Conservation (phyloP, 116 monocot genomes). For the Iris pallida region DNA sequence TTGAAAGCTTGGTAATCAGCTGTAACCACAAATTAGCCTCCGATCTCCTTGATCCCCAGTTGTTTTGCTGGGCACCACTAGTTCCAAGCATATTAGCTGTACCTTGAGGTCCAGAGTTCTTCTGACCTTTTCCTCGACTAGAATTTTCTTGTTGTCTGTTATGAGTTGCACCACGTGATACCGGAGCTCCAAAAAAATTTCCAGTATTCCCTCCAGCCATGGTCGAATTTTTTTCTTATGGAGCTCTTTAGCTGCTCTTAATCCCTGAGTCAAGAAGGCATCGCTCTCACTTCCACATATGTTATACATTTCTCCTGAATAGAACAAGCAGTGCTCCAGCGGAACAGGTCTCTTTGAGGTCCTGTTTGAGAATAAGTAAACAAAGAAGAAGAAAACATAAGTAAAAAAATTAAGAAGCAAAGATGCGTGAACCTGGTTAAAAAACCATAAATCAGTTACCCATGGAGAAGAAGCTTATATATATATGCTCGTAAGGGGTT, state of each 20-base stretch:
- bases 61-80: constrained; percentile 38
- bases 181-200: constrained; percentile 18
- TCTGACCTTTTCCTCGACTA: constrained; percentile 50
- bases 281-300: constrained; percentile 89
- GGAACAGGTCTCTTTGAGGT: constrained; percentile 89
- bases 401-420: not conserved
- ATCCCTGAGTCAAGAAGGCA: constrained; percentile 65
- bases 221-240: constrained; percentile 55
- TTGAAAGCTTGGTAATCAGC: constrained; percentile 74
- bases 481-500: too few relatives aligned
- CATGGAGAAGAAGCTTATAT: too few relatives aligned
- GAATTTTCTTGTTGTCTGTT: constrained; percentile 42
- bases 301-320: constrained; percentile 81
- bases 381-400: constrained; percentile 2
- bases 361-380: constrained; percentile 30
- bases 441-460: too few relatives aligned
- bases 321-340: constrained; percentile 93
- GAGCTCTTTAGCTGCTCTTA: constrained; percentile 66
- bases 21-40: constrained; percentile 73
- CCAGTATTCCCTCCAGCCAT: constrained; percentile 23
- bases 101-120: constrained; percentile 40
- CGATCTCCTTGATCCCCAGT: constrained; percentile 54
- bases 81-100: constrained; percentile 21
- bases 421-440: too few relatives aligned
- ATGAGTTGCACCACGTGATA: constrained; percentile 33